These are phyloP conservation scores for Alternaria brassicicola DNA, from an alignment of 2,329 filamentous ascomycete genomes.

Conservation along the genomic window DNA sequence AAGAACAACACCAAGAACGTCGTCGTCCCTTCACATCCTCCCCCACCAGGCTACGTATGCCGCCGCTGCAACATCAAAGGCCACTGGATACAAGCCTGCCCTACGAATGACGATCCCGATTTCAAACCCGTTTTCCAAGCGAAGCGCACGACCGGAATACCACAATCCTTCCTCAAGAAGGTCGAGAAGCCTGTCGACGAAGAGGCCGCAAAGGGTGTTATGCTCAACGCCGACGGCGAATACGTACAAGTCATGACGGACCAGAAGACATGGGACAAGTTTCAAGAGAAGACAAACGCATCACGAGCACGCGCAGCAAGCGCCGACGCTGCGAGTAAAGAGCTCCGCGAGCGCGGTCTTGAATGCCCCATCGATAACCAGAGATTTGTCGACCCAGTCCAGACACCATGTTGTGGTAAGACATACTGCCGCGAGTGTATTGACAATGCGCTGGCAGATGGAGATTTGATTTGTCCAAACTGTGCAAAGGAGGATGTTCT, in stretches of 20 bases:
- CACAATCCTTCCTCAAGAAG: slow-evolving; percentile 91
- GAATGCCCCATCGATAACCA: slow-evolving; percentile 97
- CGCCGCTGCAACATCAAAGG: slow-evolving; percentile 96
- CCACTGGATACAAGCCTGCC: slow-evolving; percentile 99
- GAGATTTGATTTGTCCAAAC: slow-evolving; percentile 92
- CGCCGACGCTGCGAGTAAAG: slow-evolving; percentile 78
- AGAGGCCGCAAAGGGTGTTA: slow-evolving; percentile 85
- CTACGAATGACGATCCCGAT: slow-evolving; percentile 96
- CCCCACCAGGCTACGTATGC: slow-evolving; percentile 92
- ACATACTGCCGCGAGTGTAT: slow-evolving; percentile 99
- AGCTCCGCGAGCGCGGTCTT: slow-evolving; percentile 84
- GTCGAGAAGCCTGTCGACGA: slow-evolving; percentile 90
- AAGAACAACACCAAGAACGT: slow-evolving; percentile 62
- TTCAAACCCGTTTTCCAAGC: slow-evolving; percentile 93
- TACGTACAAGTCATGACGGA: slow-evolving; percentile 97
- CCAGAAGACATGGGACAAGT: slow-evolving; percentile 94
- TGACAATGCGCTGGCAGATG: slow-evolving; percentile 97
- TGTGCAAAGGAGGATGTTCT: slow-evolving; percentile 90
- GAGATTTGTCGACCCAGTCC: slow-evolving; percentile 98
- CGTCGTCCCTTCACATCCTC: slow-evolving; percentile 88
- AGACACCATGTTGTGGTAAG: slow-evolving; percentile 97
- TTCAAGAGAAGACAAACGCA: slow-evolving; percentile 90
- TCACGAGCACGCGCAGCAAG: slow-evolving; percentile 82
- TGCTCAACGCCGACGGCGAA: slow-evolving; percentile 97
- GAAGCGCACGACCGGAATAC: slow-evolving; percentile 96